Percentiles rank a stretch among this genome's conserved stretches.
These are phyloP conservation scores for Aureobasidium sp. DNA, from an alignment of 2,329 filamentous ascomycete species.

Conservation along the genomic window DNA sequence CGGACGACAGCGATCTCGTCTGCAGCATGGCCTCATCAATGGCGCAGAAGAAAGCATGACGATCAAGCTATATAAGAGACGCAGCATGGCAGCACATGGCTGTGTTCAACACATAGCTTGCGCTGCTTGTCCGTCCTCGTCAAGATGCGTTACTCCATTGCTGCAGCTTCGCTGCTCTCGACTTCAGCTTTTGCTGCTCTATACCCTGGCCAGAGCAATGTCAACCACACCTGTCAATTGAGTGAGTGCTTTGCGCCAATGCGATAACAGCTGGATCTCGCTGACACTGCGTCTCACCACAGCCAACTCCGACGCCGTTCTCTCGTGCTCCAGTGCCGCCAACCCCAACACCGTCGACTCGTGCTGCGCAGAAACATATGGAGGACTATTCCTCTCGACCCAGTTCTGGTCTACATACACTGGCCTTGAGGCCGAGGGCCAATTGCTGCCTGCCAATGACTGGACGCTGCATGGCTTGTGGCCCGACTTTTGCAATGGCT, in stretches of 20 bases:
- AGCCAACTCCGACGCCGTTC: constrained; percentile 21
- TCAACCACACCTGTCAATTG: constrained; percentile 53
- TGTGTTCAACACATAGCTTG: constrained; percentile 1
- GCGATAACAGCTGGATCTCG: constrained; percentile 19
- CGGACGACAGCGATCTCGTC: not conserved
- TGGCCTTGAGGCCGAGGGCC: constrained; percentile 50
- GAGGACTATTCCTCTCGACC: constrained; percentile 55
- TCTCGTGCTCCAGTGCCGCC: constrained; percentile 46
- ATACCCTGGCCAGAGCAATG: constrained; percentile 39
- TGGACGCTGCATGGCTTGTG: constrained; percentile 58
- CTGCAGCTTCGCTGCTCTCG: constrained; percentile 15
- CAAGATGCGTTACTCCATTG: not conserved
- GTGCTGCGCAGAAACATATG: constrained; percentile 60
- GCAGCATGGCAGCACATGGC: not conserved
- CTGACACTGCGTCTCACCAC: constrained; percentile 16
- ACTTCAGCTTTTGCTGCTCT: constrained; percentile 30
- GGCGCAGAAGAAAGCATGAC: not conserved
- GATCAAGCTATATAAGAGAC: constrained; percentile 1
- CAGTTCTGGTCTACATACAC: constrained; percentile 62
- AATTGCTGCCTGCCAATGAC: constrained; percentile 50
- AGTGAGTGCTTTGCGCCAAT: constrained; percentile 27
- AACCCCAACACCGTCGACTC: constrained; percentile 44
- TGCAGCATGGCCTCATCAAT: constrained; percentile 12
- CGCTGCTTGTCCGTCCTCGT: not conserved
- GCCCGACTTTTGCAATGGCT: constrained; percentile 50